Conservation (phyloP, 352 stramenopile species). For the Phytophthora agathidicida region DNA sequence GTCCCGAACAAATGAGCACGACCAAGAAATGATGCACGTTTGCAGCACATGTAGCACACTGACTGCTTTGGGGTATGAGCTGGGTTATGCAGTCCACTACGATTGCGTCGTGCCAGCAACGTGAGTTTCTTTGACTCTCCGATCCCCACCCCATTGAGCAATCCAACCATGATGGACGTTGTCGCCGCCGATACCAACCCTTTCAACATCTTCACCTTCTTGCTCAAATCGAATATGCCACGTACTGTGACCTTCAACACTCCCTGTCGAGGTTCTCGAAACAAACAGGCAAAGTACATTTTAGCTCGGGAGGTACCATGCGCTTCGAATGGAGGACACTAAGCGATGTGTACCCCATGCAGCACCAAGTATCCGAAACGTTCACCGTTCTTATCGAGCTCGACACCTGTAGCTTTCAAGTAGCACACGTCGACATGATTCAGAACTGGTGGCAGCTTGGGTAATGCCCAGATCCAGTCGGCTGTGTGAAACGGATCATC, state of each 20-base stretch:
- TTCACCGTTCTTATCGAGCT: constrained; percentile 29
- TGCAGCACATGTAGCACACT: constrained; percentile 35
- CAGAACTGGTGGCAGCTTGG: constrained; percentile 24
- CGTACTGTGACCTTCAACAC: constrained; percentile 45
- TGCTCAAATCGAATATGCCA: constrained; percentile 49
- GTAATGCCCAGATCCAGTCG: constrained; percentile 54
- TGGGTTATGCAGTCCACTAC: constrained; percentile 2
- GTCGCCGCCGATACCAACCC: constrained; percentile 27
- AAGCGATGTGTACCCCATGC: constrained; percentile 42
- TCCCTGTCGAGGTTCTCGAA: constrained; percentile 36
- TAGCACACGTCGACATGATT: constrained; percentile 49
- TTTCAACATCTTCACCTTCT: constrained; percentile 35
- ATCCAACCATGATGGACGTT: constrained; percentile 37
- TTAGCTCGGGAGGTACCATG: constrained; percentile 36
- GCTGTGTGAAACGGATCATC: constrained; percentile 49
- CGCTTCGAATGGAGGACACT: constrained; percentile 43
- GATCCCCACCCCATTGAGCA: constrained; percentile 50
- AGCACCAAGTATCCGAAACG: constrained; percentile 55
- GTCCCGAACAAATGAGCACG: constrained; percentile 18
- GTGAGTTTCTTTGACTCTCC: constrained; percentile 60
- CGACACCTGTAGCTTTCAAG: constrained; percentile 48
- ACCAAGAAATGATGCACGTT: constrained; percentile 32
- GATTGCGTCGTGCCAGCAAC: constrained; percentile 32
- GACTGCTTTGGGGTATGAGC: constrained; percentile 8
- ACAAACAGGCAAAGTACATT: constrained; percentile 44